Evolutionary conservation across 768 basidiomycete species (phyloP).

Genomic region (Amanita phalloides): DNA sequence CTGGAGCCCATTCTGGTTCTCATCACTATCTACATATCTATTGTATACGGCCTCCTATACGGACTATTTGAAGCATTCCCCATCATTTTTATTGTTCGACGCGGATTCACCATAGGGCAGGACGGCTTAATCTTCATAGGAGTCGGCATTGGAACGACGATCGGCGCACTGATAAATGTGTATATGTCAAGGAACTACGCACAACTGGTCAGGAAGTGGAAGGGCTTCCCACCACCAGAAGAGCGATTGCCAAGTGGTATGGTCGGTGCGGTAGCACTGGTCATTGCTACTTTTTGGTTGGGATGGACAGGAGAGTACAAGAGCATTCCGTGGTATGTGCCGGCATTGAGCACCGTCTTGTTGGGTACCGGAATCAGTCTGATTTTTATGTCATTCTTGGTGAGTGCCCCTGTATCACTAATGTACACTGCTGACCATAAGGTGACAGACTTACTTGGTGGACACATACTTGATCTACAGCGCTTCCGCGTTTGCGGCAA

Average conservation of each 20-base stretch:
- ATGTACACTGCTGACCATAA: too few species aligned
- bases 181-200: slow-evolving; percentile 27
- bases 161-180: slow-evolving; percentile 31
- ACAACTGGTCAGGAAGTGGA: slow-evolving; percentile 33
- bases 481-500: slow-evolving; percentile 55
- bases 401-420: slow-evolving; percentile 9
- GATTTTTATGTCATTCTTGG: slow-evolving; percentile 52
- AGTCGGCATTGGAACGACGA: slow-evolving; percentile 34
- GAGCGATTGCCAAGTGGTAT: slow-evolving; percentile 43
- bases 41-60: slow-evolving; percentile 53
- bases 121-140: slow-evolving; percentile 48
- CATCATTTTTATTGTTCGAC: slow-evolving; percentile 28
- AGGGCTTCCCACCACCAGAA: slow-evolving; percentile 52
- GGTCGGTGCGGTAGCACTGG: slow-evolving; percentile 42
- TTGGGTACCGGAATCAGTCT: slow-evolving; percentile 38
- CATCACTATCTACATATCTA: slow-evolving; percentile 49
- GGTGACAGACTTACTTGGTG: slow-evolving; percentile 39
- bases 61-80: slow-evolving; percentile 47
- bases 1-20: slow-evolving; percentile 54
- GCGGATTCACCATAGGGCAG: slow-evolving; percentile 28
- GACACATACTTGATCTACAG: slow-evolving; percentile 51
- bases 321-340: slow-evolving; percentile 48
- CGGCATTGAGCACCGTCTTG: slow-evolving; percentile 37
- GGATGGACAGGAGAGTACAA: slow-evolving; percentile 48
- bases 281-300: slow-evolving; percentile 57